phyloP scores from a whole-genome alignment of 768 basidiomycete genomes.

The Gloeophyllum trabeum region DNA sequence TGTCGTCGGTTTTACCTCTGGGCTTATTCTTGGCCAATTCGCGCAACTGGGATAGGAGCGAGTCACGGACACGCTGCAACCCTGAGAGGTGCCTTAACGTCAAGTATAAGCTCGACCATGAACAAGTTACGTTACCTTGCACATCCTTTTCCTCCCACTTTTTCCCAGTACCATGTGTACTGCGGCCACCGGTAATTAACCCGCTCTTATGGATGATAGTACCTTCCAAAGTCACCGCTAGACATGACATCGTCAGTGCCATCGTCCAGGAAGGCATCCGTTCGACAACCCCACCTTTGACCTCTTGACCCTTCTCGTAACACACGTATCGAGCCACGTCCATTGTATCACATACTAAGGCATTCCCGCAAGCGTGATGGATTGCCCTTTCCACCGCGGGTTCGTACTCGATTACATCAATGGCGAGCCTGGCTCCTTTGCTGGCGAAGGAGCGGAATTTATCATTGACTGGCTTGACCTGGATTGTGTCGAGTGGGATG shows the following conservation, averaged over 20 bases:
- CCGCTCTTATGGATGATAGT: slow-evolving; percentile 97
- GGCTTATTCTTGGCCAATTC: slow-evolving; percentile 83
- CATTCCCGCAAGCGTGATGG: slow-evolving; percentile 92
- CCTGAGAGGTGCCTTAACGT: too few relatives aligned
- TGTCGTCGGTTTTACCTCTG: slow-evolving; percentile 75
- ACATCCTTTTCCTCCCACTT: slow-evolving; percentile 96
- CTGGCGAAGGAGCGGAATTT: slow-evolving; percentile 80
- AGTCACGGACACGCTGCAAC: slow-evolving; percentile 55
- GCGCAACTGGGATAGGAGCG: slow-evolving; percentile 58
- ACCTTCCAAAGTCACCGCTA: slow-evolving; percentile 93
- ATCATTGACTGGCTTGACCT: slow-evolving; percentile 88
- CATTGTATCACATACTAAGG: slow-evolving; percentile 92
- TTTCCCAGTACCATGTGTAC: slow-evolving; percentile 61
- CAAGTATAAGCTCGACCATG: slow-evolving; percentile 3
- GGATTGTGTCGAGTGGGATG: slow-evolving; percentile 96
- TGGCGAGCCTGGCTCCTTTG: slow-evolving; percentile 53
- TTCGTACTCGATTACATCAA: slow-evolving; percentile 52
- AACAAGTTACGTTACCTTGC: slow-evolving; percentile 41
- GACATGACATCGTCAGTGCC: not conserved
- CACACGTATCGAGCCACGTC: slow-evolving; percentile 84
- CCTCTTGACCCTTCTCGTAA: slow-evolving; percentile 91
- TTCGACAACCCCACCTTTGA: slow-evolving; percentile 62
- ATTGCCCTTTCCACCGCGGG: slow-evolving; percentile 86
- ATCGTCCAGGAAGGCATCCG: not conserved
- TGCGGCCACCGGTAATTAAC: slow-evolving; percentile 89